Evolutionary conservation across 2,329 filamentous ascomycete species (phyloP), one percentile per base, ranked within the genome.

Genomic region (Alternaria ethzedia): DNA sequence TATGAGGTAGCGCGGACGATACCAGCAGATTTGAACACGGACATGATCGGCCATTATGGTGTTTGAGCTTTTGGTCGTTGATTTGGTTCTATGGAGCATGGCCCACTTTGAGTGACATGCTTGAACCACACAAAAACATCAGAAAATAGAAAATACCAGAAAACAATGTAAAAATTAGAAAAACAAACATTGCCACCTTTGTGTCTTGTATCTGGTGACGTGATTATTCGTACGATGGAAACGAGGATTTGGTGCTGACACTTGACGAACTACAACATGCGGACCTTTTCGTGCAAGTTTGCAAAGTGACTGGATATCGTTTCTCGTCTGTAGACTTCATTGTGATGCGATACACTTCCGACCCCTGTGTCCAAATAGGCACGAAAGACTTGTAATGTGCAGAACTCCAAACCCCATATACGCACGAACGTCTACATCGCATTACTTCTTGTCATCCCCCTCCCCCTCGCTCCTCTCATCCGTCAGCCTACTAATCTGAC

Each of bases 401-500:
- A 41, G 2, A 17, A 41, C 36, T 41, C 36, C 36, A 41, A 41
- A 10, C 36, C 36, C 36, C 36, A 17, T 41, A 17, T 10, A n/a
- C 32, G 0, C 32, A 2, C 2, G 9, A 41, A 10, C 9, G 36
- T 3, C n/a, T 10, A 41, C 36, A 41, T 6, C 8, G n/a, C 36
- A 41, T 41, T 41, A 41, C 15, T 41, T 41, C 36, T 41, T 41
- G 36, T 20, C 10, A 44, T 54, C n/a, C 17, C 20, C n/a, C 41
- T 62, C 52, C 57, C 45, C 25, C 32, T 70, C 68, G 54, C 65
- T 70, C 61, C 71, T 55, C 44, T 74, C 70, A 56, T 67, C 67
- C 8, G 67, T 82, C 68, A 88, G 87, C 65, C 86, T 89, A 73
- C 87, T 91, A 47, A 90, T 76, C 46, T 81, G 82, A 70, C 88